Evolutionary conservation across 805 yeast species (phyloP).

Genomic region (Kuraishia borneana): DNA sequence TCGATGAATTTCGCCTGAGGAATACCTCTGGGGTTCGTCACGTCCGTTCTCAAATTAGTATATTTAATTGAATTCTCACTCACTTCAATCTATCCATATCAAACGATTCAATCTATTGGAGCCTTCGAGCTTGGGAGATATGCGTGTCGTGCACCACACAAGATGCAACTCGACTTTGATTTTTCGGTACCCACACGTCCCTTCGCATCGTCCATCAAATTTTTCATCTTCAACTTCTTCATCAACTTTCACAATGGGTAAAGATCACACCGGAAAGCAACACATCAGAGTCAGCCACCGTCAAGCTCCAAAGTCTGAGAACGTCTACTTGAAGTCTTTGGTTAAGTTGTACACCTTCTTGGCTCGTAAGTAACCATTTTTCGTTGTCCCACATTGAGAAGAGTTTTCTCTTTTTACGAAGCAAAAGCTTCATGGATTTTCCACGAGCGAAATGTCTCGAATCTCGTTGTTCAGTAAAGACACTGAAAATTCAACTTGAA

Average conservation of each 20-base stretch:
- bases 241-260: slow-evolving; percentile 59
- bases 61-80: slow-evolving; percentile 1
- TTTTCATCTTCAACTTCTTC: slow-evolving; percentile 3
- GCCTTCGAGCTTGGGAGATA: no score
- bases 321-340: slow-evolving; percentile 95
- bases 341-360: slow-evolving; percentile 98
- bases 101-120: neutral
- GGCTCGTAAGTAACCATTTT: slow-evolving; percentile 75
- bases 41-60: slow-evolving; percentile 30
- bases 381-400: slow-evolving; percentile 1
- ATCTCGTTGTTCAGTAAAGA: slow-evolving; percentile 2
- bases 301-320: slow-evolving; percentile 98
- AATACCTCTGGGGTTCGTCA: slow-evolving; percentile 84
- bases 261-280: slow-evolving; percentile 93
- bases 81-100: slow-evolving; percentile 6
- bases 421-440: neutral
- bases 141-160: neutral
- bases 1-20: slow-evolving; percentile 95
- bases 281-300: slow-evolving; percentile 96
- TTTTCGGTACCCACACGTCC: neutral
- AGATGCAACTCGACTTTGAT: neutral
- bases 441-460: neutral
- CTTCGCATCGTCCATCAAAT: neutral
- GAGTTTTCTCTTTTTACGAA: no score
- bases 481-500: neutral